Percentiles rank a stretch among this genome's conserved stretches.
Evolutionary conservation across 2,329 filamentous ascomycete genomes (phyloP).

Genomic region (Eurotiales sp.): DNA sequence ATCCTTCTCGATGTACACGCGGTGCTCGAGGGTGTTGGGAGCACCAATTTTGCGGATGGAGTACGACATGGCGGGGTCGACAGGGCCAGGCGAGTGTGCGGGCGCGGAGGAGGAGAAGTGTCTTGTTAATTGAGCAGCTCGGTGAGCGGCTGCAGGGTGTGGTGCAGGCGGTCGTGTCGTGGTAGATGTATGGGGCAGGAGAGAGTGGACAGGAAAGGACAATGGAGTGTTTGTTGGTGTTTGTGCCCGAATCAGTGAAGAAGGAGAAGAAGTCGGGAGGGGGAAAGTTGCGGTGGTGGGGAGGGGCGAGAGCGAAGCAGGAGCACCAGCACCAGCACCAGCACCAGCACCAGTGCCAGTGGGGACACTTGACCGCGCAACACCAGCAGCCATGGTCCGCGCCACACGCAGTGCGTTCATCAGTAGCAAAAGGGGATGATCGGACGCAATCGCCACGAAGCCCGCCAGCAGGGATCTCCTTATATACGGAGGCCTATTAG

Average conservation of each 20-base stretch:
- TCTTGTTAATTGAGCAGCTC: slow-evolving; percentile 44
- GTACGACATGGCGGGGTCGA: slow-evolving; percentile 51
- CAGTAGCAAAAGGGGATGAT: too few relatives aligned
- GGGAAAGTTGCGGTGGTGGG: slow-evolving; percentile 29
- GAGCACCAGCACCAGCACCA: neutral
- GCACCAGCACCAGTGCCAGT: slow-evolving; percentile 15
- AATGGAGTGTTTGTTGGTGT: neutral
- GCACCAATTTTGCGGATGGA: slow-evolving; percentile 80
- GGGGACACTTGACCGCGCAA: slow-evolving; percentile 2
- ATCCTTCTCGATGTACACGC: slow-evolving; percentile 97
- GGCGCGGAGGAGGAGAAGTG: slow-evolving; percentile 44
- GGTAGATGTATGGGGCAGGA: neutral
- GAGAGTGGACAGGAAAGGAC: neutral
- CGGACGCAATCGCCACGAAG: too few relatives aligned
- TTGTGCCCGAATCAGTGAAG: too few relatives aligned
- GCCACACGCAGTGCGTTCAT: too few relatives aligned
- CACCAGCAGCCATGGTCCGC: neutral
- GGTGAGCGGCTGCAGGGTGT: slow-evolving; percentile 23
- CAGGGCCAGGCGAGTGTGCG: slow-evolving; percentile 22
- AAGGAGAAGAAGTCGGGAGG: neutral
- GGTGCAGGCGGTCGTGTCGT: neutral
- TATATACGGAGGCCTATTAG: too few relatives aligned
- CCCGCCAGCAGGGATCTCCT: too few relatives aligned
- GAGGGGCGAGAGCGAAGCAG: slow-evolving; percentile 8
- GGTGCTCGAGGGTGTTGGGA: slow-evolving; percentile 92